Evolutionary conservation across 352 stramenopile species (phyloP), one percentile per base, ranked within the genome.

Genomic region (Nothophytophthora sp.): DNA sequence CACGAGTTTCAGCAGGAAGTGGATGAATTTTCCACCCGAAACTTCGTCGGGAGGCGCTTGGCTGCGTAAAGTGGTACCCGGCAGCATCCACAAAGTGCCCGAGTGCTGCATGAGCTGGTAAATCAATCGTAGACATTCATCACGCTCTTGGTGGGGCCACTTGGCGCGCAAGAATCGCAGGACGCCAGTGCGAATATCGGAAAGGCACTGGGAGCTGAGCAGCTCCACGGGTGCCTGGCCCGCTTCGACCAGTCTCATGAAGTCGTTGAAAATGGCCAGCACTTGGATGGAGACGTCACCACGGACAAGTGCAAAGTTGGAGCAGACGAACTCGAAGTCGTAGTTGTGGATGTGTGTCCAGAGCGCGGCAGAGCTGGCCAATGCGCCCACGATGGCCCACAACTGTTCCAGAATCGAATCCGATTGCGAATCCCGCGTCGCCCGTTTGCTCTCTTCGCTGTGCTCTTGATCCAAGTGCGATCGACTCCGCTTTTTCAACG

Each of bases 1-100:
- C n/a, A 88, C 74, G 4, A 93, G 72, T 47, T 90, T 93, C 32
- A 93, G 63, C 24, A 91, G 50, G 18, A 93, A 78, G 11, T 90
- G 37, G 16, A 89, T 63, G 40, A 91, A 91, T 67, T 90, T 93
- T 4, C 78, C 77, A 4, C 66, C 66, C 0, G 76, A 84, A 0
- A 85, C 72, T 48, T 89, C 77, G 9, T 86, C 64, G 22, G 62
- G 61, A 1, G 63, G 59, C n/a, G 60, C 61, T 50, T 75, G 70
- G 29, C 38, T 77, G 22, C 71, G 63, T 16, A 86, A 51, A 4
- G 72, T 87, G 30, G 75, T 83, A 0, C 75, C 74, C 2, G 81
- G 60, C 1, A 90, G 50, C 63, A 89, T 82, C 83, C 81, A 90
- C 5, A 58, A 52, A 16, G 76, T 79, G 0, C 79, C 83, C 0